Percentiles rank a stretch among this genome's conserved stretches.
These are phyloP conservation scores for Suillus sp. DNA, from an alignment of 768 basidiomycete genomes.

Conservation along the genomic window DNA sequence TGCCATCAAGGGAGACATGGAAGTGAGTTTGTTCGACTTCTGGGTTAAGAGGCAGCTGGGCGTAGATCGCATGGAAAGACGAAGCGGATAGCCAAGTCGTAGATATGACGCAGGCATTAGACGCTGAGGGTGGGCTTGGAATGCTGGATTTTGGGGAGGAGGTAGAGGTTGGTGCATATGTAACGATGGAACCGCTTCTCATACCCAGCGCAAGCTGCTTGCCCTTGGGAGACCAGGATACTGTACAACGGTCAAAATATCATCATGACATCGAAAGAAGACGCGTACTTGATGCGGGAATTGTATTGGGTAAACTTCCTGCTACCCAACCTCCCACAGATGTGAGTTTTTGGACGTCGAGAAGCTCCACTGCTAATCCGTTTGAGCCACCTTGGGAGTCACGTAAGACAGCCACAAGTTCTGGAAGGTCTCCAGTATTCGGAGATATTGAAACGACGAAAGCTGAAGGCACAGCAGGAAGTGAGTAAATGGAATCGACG, in stretches of 20 bases:
- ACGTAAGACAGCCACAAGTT: constrained; percentile 62
- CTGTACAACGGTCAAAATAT: constrained; percentile 39
- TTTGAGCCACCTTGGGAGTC: constrained; percentile 34
- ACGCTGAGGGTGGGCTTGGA: constrained; percentile 52
- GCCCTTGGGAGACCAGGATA: constrained; percentile 85
- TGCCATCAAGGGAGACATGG: constrained; percentile 44
- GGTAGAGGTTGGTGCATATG: constrained; percentile 61
- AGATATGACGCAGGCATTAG: constrained; percentile 49
- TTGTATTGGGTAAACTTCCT: constrained; percentile 47
- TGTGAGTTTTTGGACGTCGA: constrained; percentile 55
- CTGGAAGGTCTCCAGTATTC: constrained; percentile 62
- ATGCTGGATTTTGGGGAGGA: constrained; percentile 58
- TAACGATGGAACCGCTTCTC: constrained; percentile 67
- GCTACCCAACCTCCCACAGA: constrained; percentile 57
- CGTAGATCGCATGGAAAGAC: constrained; percentile 68
- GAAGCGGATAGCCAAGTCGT: constrained; percentile 69
- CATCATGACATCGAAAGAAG: not conserved
- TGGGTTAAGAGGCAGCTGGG: constrained; percentile 42
- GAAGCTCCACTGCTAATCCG: constrained; percentile 54
- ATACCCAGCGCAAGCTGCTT: constrained; percentile 81
- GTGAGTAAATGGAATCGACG: constrained; percentile 50
- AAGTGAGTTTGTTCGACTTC: constrained; percentile 46
- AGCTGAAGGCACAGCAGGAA: constrained; percentile 44
- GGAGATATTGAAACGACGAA: constrained; percentile 57
- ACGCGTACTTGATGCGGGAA: constrained; percentile 62